Evolutionary conservation across 176 grass and related monocot genomes (phyloP).

Genomic region (Aechmea fasciata): DNA sequence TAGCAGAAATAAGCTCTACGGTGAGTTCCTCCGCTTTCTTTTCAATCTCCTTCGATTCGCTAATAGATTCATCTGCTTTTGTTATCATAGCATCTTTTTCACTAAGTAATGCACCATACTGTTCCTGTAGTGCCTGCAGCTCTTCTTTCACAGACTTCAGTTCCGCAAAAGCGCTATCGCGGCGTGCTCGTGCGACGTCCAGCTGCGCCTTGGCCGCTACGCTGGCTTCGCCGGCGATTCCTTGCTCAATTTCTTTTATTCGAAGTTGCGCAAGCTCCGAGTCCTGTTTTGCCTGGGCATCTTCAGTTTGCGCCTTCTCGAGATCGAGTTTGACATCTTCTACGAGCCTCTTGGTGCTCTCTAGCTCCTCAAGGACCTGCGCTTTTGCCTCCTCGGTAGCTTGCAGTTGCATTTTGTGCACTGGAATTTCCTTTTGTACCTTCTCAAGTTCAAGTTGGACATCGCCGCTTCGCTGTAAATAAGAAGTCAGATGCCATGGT

Average conservation of each 20-base stretch:
- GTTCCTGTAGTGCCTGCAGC: slow-evolving; percentile 43
- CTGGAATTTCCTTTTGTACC: slow-evolving; percentile 52
- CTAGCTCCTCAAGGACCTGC: slow-evolving; percentile 44
- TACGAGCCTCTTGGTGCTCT: slow-evolving; percentile 40
- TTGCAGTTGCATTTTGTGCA: slow-evolving; percentile 41
- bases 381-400: slow-evolving; percentile 46
- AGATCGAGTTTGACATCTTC: slow-evolving; percentile 73
- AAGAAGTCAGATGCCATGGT: not conserved
- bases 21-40: slow-evolving; percentile 63
- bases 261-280: slow-evolving; percentile 64
- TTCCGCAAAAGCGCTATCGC: slow-evolving; percentile 63
- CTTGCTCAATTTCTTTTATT: slow-evolving; percentile 61
- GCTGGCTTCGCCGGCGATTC: slow-evolving; percentile 58
- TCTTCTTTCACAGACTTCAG: slow-evolving; percentile 44
- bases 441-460: slow-evolving; percentile 64
- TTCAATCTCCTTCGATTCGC: slow-evolving; percentile 31
- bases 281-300: slow-evolving; percentile 78
- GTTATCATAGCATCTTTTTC: slow-evolving; percentile 47
- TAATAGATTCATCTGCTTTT: too few species aligned
- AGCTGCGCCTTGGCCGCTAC: slow-evolving; percentile 56
- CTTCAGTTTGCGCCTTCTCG: slow-evolving; percentile 65
- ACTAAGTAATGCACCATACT: slow-evolving; percentile 35
- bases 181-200: slow-evolving; percentile 50
- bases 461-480: slow-evolving; percentile 44
- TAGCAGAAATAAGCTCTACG: slow-evolving; percentile 55